phyloP scores from a whole-genome alignment of 2,329 filamentous ascomycete species.

The Fusarium ambrosium region DNA sequence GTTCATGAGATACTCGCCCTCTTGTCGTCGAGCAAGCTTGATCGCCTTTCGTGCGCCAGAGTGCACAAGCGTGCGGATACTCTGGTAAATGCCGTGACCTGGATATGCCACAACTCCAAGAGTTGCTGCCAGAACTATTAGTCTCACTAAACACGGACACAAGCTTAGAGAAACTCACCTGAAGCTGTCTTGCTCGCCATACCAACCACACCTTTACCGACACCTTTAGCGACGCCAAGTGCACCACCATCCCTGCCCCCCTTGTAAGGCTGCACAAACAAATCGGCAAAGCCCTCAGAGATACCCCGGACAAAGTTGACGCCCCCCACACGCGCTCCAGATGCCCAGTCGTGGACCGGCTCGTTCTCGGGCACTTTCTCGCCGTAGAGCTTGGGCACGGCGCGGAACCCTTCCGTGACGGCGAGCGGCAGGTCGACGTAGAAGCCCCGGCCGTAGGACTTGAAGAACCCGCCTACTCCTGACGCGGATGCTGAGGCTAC shows the following conservation, averaged over 20 bases:
- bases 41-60: conserved; percentile 17
- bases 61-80: conserved; percentile 22
- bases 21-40: conserved; percentile 27
- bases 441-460: conserved; percentile 28
- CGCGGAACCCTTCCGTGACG: conserved; percentile 36
- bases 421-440: conserved; percentile 32
- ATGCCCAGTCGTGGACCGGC: conserved; percentile 25
- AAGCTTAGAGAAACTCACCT: conserved; percentile 5
- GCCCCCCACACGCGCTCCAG: conserved; percentile 21
- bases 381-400: conserved; percentile 31
- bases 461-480: conserved; percentile 29
- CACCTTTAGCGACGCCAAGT: conserved; percentile 14
- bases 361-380: conserved; percentile 29
- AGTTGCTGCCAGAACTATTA: conserved; percentile 12
- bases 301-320: conserved; percentile 28
- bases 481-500: conserved; percentile 28
- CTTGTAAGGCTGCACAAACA: conserved; percentile 28
- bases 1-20: conserved; percentile 8
- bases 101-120: conserved; percentile 33
- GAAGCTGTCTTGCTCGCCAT: conserved; percentile 32
- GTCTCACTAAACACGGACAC: background rate
- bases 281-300: conserved; percentile 17
- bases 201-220: conserved; percentile 30
- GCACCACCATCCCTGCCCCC: conserved; percentile 26
- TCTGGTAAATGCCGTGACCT: conserved; percentile 37